These are phyloP conservation scores for Eutrema salsugineum DNA, from an alignment of 441 rosid species.

Conservation along the genomic window DNA sequence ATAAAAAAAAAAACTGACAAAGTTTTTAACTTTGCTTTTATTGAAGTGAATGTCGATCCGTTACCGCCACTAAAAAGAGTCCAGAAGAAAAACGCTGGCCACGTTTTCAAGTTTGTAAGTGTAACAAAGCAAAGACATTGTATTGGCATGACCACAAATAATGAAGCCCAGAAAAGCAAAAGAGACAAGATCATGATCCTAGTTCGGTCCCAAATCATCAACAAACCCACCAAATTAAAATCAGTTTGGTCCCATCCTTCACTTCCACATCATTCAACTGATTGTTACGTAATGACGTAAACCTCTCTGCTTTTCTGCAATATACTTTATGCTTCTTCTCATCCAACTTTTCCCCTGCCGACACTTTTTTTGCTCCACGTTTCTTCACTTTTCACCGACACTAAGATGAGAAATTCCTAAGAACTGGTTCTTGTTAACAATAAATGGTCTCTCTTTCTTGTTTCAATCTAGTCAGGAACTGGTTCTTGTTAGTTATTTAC, in stretches of 20 bases:
- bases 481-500: constrained; percentile 8
- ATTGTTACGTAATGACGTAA: constrained; percentile 12
- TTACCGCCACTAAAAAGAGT: neutral
- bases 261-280: constrained; percentile 20
- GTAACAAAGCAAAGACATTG: neutral
- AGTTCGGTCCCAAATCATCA: constrained; percentile 31
- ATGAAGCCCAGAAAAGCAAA: constrained; percentile 11
- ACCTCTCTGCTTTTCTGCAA: constrained; percentile 3
- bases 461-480: constrained; percentile 16
- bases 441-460: constrained; percentile 1
- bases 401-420: neutral
- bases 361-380: constrained; percentile 20
- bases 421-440: neutral
- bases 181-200: constrained; percentile 27
- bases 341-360: constrained; percentile 26
- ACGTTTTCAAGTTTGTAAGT: neutral
- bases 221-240: constrained; percentile 15
- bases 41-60: neutral
- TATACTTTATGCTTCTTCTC: constrained; percentile 1
- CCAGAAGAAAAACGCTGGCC: neutral
- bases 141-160: constrained; percentile 2
- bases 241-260: constrained; percentile 23
- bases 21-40: neutral
- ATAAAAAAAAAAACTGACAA: too few relatives aligned
- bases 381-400: constrained; percentile 30